Conservation (phyloP, 805 yeast species). For the Trichomonascus vanleenenianus region DNA sequence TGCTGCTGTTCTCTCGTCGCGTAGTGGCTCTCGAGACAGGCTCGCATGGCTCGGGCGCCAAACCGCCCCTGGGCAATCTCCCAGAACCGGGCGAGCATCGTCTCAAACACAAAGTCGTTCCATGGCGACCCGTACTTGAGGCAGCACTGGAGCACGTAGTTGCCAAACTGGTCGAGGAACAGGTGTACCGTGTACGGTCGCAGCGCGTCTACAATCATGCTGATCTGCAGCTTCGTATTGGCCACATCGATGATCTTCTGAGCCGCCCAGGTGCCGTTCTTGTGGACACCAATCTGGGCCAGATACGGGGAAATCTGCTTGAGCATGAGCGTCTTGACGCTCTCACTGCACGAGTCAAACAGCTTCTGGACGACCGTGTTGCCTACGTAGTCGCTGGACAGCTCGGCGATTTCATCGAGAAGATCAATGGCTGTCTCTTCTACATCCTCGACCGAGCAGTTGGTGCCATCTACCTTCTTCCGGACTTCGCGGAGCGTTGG, state of each 20-base stretch:
- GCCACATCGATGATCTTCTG: slow-evolving; percentile 86
- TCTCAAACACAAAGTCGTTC: slow-evolving; percentile 83
- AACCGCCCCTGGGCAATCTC: slow-evolving; percentile 81
- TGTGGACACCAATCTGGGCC: slow-evolving; percentile 90
- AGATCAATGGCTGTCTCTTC: slow-evolving; percentile 79
- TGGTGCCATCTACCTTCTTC: slow-evolving; percentile 55
- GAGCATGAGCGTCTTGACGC: slow-evolving; percentile 73
- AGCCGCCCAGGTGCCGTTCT: slow-evolving; percentile 99
- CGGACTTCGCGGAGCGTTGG: slow-evolving; percentile 83
- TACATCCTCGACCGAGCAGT: slow-evolving; percentile 50
- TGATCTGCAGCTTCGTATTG: slow-evolving; percentile 51
- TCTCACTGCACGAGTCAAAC: slow-evolving; percentile 61
- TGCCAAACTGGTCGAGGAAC: slow-evolving; percentile 93
- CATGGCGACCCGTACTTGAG: slow-evolving; percentile 82
- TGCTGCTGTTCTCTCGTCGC: slow-evolving; percentile 61
- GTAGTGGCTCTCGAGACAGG: slow-evolving; percentile 77
- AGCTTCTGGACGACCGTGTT: slow-evolving; percentile 92
- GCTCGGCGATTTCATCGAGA: slow-evolving; percentile 82
- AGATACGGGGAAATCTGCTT: slow-evolving; percentile 68
- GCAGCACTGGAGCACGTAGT: slow-evolving; percentile 92
- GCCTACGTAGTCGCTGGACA: slow-evolving; percentile 88
- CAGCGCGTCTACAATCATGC: slow-evolving; percentile 59
- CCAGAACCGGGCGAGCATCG: slow-evolving; percentile 68
- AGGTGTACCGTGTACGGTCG: slow-evolving; percentile 77
- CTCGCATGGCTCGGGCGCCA: slow-evolving; percentile 92